phyloP scores from a whole-genome alignment of 2,329 filamentous ascomycete species.

The Lasiodiplodia theobromae region DNA sequence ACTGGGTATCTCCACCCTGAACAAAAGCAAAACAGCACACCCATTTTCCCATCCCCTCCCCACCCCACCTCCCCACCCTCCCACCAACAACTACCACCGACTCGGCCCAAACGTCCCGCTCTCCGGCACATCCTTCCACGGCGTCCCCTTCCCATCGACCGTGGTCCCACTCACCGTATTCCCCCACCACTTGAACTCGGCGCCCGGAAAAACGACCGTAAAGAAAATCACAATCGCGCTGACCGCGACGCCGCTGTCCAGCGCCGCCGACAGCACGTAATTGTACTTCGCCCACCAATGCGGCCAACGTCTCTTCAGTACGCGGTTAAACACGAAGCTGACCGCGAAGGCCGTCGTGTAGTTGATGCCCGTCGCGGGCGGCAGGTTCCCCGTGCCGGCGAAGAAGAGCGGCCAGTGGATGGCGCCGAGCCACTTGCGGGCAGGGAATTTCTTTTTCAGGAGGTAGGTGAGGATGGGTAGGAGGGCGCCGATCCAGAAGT shows the following conservation, averaged over 20 bases:
- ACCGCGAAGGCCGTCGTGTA: slow-evolving; percentile 26
- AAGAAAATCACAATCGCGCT: slow-evolving; percentile 45
- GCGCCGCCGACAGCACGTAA: slow-evolving; percentile 39
- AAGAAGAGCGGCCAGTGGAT: slow-evolving; percentile 67
- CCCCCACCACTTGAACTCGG: slow-evolving; percentile 46
- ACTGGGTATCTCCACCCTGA: neutral
- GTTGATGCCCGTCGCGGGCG: slow-evolving; percentile 48
- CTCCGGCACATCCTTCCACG: slow-evolving; percentile 41
- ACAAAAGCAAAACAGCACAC: neutral
- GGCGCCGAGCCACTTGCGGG: slow-evolving; percentile 51
- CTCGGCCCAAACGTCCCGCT: slow-evolving; percentile 40
- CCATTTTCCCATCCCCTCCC: neutral
- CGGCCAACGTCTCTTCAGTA: neutral
- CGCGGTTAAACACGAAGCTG: neutral
- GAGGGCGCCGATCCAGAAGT: slow-evolving; percentile 61
- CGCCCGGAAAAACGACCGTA: slow-evolving; percentile 41
- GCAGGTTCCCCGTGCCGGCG: slow-evolving; percentile 65
- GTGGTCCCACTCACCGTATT: slow-evolving; percentile 46
- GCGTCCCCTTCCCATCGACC: slow-evolving; percentile 45
- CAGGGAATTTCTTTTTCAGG: slow-evolving; percentile 59
- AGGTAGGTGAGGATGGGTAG: slow-evolving; percentile 62
- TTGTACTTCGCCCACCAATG: slow-evolving; percentile 27
- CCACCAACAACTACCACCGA: neutral
- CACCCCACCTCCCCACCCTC: neutral
- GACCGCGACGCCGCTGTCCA: slow-evolving; percentile 45